A percentile compares a stretch with the other conserved stretches of the same genome.
Conservation (phyloP, 768 basidiomycete genomes). For the Psilocybe tampanensis region DNA sequence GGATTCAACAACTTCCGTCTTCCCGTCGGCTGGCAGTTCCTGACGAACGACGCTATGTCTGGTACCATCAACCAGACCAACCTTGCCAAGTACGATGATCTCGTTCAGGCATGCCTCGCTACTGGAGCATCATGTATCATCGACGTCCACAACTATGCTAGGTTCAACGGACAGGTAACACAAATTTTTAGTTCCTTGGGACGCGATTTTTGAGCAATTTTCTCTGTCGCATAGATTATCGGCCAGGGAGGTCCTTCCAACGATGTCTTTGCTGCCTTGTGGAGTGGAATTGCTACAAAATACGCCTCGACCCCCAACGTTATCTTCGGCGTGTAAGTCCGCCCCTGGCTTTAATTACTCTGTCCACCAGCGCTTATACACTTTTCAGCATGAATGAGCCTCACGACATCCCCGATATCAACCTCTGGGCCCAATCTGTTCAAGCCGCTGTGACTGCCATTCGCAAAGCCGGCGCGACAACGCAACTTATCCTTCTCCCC, state of each 20-base stretch:
- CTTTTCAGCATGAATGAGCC: constrained; percentile 61
- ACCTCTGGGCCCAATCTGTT: constrained; percentile 50
- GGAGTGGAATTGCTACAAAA: constrained; percentile 53
- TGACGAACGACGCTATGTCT: constrained; percentile 39
- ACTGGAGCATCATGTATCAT: constrained; percentile 57
- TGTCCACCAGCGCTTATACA: neutral
- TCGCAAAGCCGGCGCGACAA: constrained; percentile 55
- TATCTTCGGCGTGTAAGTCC: constrained; percentile 51
- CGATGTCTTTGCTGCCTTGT: constrained; percentile 53
- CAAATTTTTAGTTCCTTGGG: constrained; percentile 20
- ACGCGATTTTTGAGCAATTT: neutral
- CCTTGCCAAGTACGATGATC: constrained; percentile 50
- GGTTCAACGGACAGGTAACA: constrained; percentile 46
- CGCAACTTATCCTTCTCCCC: constrained; percentile 60
- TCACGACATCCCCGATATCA: constrained; percentile 55
- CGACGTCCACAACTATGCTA: constrained; percentile 64
- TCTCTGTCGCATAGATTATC: constrained; percentile 43
- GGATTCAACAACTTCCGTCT: constrained; percentile 61
- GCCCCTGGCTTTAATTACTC: neutral
- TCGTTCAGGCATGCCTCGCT: constrained; percentile 50
- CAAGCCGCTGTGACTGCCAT: constrained; percentile 71
- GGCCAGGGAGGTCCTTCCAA: constrained; percentile 66
- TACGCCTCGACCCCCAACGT: constrained; percentile 44
- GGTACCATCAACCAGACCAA: constrained; percentile 44
- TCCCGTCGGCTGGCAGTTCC: constrained; percentile 62